These are phyloP conservation scores for Aspergillus persii DNA, from an alignment of 2,329 filamentous ascomycete genomes.

Conservation along the genomic window DNA sequence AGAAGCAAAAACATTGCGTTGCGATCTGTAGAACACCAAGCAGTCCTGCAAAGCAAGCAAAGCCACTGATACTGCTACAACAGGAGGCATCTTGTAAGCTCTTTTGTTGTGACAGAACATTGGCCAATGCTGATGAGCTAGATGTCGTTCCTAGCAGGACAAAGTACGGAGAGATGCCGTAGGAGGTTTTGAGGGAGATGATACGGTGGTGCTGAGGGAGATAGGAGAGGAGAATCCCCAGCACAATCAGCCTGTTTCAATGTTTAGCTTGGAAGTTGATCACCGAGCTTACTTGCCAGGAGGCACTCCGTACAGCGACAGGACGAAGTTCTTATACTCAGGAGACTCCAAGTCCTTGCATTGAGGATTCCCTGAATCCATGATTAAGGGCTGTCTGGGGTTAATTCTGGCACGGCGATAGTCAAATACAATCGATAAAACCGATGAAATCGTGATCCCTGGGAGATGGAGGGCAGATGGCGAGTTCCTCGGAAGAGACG, in stretches of 20 bases:
- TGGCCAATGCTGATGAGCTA: slow-evolving; percentile 82
- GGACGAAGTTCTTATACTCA: slow-evolving; percentile 51
- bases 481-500: slow-evolving; percentile 1
- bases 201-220: slow-evolving; percentile 93
- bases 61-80: slow-evolving; percentile 75
- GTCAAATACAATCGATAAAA: background rate
- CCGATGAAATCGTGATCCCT: background rate
- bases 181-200: slow-evolving; percentile 77
- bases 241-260: slow-evolving; percentile 63
- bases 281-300: slow-evolving; percentile 4
- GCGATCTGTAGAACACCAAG: slow-evolving; percentile 89
- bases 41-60: slow-evolving; percentile 81
- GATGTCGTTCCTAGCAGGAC: slow-evolving; percentile 91
- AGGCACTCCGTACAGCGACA: slow-evolving; percentile 50
- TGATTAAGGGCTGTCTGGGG: slow-evolving; percentile 3
- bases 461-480: background rate
- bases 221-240: slow-evolving; percentile 90
- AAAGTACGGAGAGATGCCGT: slow-evolving; percentile 94
- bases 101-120: slow-evolving; percentile 83
- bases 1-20: slow-evolving; percentile 88
- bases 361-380: slow-evolving; percentile 32
- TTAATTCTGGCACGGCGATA: background rate
- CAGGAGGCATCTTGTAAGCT: slow-evolving; percentile 81
- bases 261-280: slow-evolving; percentile 16
- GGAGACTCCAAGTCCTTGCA: slow-evolving; percentile 54